A percentile compares a stretch with the other conserved stretches of the same genome.
These are phyloP conservation scores for Spencermartinsiella europaea DNA, from an alignment of 805 yeast genomes.

Conservation along the genomic window DNA sequence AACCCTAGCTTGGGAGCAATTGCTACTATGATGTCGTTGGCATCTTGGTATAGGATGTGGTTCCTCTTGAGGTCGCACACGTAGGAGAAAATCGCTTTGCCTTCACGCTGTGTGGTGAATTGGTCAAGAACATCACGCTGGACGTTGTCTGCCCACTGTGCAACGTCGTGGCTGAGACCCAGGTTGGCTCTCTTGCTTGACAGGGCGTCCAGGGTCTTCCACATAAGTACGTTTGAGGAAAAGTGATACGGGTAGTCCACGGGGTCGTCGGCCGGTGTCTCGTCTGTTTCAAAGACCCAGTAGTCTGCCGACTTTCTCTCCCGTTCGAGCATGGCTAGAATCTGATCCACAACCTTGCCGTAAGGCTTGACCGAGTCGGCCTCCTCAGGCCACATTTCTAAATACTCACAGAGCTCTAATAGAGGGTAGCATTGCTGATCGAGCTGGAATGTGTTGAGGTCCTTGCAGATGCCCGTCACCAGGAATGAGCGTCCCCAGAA, in stretches of 20 bases:
- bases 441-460: conserved; percentile 5
- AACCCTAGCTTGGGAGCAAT: neutral
- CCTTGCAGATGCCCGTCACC: conserved; percentile 3
- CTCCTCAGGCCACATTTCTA: conserved; percentile 3
- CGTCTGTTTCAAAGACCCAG: conserved; percentile 6
- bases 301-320: neutral
- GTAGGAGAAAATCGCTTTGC: neutral
- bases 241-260: conserved; percentile 6
- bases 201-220: neutral
- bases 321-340: neutral
- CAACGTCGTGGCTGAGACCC: neutral
- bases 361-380: neutral
- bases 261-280: conserved; percentile 6
- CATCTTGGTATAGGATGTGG: conserved; percentile 3
- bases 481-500: conserved; percentile 6
- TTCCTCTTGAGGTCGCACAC: conserved; percentile 4
- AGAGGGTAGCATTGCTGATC: conserved; percentile 6
- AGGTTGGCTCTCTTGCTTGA: neutral
- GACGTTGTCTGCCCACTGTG: neutral
- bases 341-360: neutral
- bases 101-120: too few relatives aligned
- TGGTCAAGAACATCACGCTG: neutral
- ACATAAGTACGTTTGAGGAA: conserved; percentile 3
- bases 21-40: conserved; percentile 3
- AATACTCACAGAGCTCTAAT: conserved; percentile 1